Evolutionary conservation across 345 rosid genomes (phyloP), one percentile per base, ranked within the genome.

Genomic region (Populus euphratica): DNA sequence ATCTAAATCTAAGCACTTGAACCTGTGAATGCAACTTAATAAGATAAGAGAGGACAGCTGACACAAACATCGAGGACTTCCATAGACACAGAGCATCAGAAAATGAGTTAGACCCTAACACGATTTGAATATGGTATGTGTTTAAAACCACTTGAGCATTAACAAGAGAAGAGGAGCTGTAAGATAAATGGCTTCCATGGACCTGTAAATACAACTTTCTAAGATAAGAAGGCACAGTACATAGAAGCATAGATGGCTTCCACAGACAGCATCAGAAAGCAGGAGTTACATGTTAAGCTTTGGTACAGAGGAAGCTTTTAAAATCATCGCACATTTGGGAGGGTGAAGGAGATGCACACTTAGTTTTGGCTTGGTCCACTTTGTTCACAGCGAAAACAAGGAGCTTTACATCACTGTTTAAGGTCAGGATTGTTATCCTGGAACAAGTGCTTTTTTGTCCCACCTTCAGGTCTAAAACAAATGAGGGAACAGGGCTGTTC

Each of bases 1-100:
- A 68, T 81, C 84, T 64, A 81, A 73, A 77, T 81, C 84, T 44
- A 81, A 68, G 81, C 84, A 81, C 41, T 54, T 81, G 77, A 81
- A 81, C 84, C 84, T 81, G 76, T 21, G 69, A 68, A 69, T 43
- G 12, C 11, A 67, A 33, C 75, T 65, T 43, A 61, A 29, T 29
- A 43, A 69, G 68, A 70, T 21, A 76, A 50, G 21, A 72, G 39
- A 25, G n/a, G 43, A 27, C 35, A 27, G 36, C 33, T 29, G 20
- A 64, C 31, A 50, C 52, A 16, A 38, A 6, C 17, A 52, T n/a
- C 29, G 25, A 62, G 1, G 69, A 35, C 23, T 38, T 56, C 41
- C 23, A 68, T 29, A 3, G 27, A 69, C 16, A 43, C 1, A 13
- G 17, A 25, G 36, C 11, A 39, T 20, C 52, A 41, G 54, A 69